These are phyloP conservation scores for Litchi chinensis DNA, from an alignment of 345 rosid genomes.

Conservation along the genomic window DNA sequence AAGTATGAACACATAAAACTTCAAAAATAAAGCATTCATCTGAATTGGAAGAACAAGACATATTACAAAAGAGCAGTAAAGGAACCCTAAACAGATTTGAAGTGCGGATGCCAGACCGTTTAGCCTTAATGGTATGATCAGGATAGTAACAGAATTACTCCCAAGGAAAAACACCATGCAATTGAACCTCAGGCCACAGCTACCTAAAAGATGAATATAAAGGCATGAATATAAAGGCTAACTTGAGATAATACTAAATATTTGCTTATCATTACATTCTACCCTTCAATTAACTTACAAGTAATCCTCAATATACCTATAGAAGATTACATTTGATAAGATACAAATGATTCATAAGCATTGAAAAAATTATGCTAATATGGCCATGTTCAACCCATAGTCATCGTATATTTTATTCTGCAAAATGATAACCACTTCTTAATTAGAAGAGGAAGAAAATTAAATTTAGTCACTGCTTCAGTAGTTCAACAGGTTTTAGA, in stretches of 20 bases:
- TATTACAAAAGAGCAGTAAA: background rate
- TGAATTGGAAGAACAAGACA: background rate
- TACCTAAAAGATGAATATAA: background rate
- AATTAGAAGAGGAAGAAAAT: background rate
- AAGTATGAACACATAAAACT: background rate
- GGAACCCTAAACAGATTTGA: background rate
- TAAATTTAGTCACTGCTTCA: background rate
- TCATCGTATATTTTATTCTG: no score
- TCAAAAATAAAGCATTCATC: background rate
- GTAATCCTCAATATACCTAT: background rate
- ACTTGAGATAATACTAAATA: background rate
- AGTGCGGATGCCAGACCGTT: no score
- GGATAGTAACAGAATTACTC: background rate
- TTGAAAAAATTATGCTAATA: no score
- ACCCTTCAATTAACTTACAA: constrained; percentile 5
- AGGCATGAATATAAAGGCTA: background rate
- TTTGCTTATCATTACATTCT: background rate
- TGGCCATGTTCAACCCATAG: no score
- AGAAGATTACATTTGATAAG: background rate
- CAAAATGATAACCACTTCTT: background rate
- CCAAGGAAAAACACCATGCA: background rate
- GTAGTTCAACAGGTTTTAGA: background rate
- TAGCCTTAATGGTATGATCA: background rate
- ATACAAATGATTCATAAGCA: background rate
- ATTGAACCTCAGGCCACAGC: background rate